Base-by-base conservation (phyloP, 768 basidiomycete species). In the Hericium rajendrae region DNA sequence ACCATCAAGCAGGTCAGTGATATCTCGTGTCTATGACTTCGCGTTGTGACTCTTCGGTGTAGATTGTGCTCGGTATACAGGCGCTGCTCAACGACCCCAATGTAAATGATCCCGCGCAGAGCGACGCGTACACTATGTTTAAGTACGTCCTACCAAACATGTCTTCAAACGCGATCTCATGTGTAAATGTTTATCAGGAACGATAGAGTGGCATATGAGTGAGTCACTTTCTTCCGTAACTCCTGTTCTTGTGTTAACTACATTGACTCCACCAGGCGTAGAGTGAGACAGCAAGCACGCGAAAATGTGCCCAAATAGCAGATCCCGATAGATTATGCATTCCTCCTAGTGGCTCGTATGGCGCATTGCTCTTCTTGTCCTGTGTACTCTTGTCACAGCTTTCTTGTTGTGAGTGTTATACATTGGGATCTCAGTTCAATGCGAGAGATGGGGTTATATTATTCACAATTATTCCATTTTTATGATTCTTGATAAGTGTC, bases 111-210 rank as follows among this genome's bases (percentile, higher is more conserved):
- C 97, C 97, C 6, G 97, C 97, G 1, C 97, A 99, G 69, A 93
- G 94, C 56, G 95, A 98, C 64, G 97, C 97, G 11, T 98, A 98
- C 72, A 94, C 92, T 37, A 90, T 97, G 86, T 98, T 94, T 80
- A 97, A 95, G 94, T 95, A 64, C 66, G 92, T 75, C 20, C n/a
- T 20, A 15, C 1, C 6, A 26, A 5, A 6, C 28, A 32, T 9
- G 1, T 24, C 6, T 32, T 0, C 49, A 20, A 24, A 11, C 49
- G 16, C 24, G 2, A 24, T 20, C 28, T 59, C 9, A 48, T 20
- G 15, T 41, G 8, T 2, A 20, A n/a, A 20, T 46, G 6, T 12
- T 32, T 32, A 32, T 32, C 8, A 97, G 94, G 77, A 97, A 94
- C 67, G 95, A 98, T 74, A 91, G 90, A 65, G 74, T 77, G 18